phyloP scores from a whole-genome alignment of 192 early-diverging fungal species.

The Rhizoclosmatium sp. region DNA sequence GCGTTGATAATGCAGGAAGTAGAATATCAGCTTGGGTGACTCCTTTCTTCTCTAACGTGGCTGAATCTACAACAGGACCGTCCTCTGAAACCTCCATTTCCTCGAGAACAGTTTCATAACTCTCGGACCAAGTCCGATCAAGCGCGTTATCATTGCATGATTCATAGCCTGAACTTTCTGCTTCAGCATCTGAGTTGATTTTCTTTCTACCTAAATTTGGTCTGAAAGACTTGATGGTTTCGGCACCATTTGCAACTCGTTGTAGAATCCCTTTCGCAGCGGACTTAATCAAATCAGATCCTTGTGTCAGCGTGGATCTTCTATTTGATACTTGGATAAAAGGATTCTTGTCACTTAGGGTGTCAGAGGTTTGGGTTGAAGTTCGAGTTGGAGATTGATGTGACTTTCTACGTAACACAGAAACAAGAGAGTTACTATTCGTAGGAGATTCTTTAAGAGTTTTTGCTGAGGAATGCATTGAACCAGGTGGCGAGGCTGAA shows the following conservation, averaged over 20 bases:
- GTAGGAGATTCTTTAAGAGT: conserved; percentile 8
- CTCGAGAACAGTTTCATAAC: conserved; percentile 10
- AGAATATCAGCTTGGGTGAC: conserved; percentile 16
- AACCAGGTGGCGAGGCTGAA: neutral
- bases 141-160: neutral
- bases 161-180: conserved; percentile 7
- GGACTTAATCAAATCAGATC: neutral
- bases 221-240: conserved; percentile 15
- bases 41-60: conserved; percentile 23
- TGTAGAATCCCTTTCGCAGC: conserved; percentile 34
- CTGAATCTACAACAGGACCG: neutral
- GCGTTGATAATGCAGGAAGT: conserved; percentile 20
- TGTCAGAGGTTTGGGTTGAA: neutral
- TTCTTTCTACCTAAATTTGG: conserved; percentile 5
- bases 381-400: neutral
- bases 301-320: neutral
- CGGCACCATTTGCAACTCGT: conserved; percentile 19
- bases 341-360: neutral
- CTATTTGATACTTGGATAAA: neutral
- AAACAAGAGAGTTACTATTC: neutral
- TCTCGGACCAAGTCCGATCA: neutral
- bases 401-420: neutral
- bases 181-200: conserved; percentile 8
- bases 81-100: neutral
- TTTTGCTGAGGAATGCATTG: neutral